Evolutionary conservation across 1,284 basidiomycete genomes (phyloP), one percentile per base, ranked within the genome.

Genomic region (Puccinia coronata): DNA sequence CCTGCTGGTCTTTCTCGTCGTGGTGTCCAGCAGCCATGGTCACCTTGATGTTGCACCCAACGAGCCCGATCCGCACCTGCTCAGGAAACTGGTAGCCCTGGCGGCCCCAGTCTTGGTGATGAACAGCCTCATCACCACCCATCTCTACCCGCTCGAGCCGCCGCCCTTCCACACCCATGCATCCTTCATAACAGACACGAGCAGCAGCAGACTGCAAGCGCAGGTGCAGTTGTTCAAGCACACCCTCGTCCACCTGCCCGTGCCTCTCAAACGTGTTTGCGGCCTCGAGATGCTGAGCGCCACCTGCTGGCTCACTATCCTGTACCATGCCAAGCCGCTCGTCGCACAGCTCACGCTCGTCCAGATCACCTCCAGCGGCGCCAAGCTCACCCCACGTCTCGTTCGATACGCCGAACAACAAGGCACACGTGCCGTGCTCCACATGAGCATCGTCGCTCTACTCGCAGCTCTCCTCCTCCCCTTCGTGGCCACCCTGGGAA

Each of bases 241-340:
- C 16, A 65, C 51, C 23, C 1, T 79, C 25, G 25, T 25, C 20
- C 31, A 67, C n/a, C 51, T 79, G 43, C 65, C 77, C 25, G 31
- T 79, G 53, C 77, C 77, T 9, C 70, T 79, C 53, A 43, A n/a
- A 28, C 20, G 77, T 6, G 77, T 80, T 5, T 80, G 78, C 34
- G 61, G 47, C 47, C 41, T 80, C 23, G 36, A 80, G 63, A 18
- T 80, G 11, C 59, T 70, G 4, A 72, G 25, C 28, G 71, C 67
- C 25, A 39, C 69, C 18, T 57, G 67, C 39, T 80, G 78, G 78
- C 41, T 70, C 39, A 70, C 67, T 2, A 71, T 80, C 39, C 36
- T 80, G 16, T 72, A 71, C 59, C 69, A 80, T 49, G 51, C 69
- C 39, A 70, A 80, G 28, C 67, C 65, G 6, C 39, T 80, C 25